Conservation (phyloP, 345 rosid genomes). For the Conringia planisiliqua region DNA sequence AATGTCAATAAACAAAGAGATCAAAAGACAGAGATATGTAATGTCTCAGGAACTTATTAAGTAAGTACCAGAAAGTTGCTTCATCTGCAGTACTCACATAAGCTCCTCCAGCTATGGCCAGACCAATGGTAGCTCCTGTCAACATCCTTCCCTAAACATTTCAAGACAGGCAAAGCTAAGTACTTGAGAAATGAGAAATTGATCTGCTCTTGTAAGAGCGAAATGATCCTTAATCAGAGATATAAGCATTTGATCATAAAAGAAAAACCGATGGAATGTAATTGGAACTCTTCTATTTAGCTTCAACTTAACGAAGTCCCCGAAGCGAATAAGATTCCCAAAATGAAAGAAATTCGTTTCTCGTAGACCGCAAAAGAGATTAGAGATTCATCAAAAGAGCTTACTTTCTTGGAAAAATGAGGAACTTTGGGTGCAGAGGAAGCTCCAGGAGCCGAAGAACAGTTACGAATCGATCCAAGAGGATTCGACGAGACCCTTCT, state of each 20-base stretch:
- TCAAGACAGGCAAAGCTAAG: constrained; percentile 12
- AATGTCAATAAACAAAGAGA: constrained; percentile 8
- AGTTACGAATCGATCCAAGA: constrained; percentile 43
- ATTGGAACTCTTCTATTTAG: background rate
- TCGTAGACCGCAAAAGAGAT: background rate
- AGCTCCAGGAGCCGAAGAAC: constrained; percentile 43
- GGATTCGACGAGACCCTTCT: constrained; percentile 38
- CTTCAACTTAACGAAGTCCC: background rate
- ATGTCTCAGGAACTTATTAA: constrained; percentile 4
- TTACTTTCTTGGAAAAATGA: constrained; percentile 72
- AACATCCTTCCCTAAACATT: constrained; percentile 65
- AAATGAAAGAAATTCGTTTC: background rate
- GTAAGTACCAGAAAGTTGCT: constrained; percentile 91
- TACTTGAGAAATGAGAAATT: background rate
- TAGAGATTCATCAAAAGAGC: constrained; percentile 1
- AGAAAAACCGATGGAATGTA: background rate
- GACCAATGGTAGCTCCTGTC: constrained; percentile 79
- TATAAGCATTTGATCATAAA: background rate
- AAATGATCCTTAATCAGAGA: constrained; percentile 3
- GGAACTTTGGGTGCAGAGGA: constrained; percentile 65
- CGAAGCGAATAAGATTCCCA: constrained; percentile 12
- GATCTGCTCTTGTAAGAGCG: background rate
- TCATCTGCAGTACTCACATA: constrained; percentile 96
- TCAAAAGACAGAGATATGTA: background rate
- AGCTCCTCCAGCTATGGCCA: constrained; percentile 89